Evolutionary conservation across 345 rosid species (phyloP).

Genomic region (Mercurialis annua): DNA sequence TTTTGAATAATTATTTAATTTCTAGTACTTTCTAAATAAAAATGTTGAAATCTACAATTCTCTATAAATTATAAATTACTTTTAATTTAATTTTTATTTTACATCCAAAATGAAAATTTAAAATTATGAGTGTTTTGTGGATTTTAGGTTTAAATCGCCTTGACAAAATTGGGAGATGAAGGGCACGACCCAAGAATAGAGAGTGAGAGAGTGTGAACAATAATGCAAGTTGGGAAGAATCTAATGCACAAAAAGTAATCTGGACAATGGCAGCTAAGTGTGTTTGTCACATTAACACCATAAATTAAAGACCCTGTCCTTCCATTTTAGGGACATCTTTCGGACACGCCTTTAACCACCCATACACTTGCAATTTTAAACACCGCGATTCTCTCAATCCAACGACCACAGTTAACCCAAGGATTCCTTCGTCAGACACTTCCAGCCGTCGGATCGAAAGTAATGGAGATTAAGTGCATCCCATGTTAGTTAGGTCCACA

Average conservation of each 20-base stretch:
- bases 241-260: conserved; percentile 13
- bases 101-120: too few relatives aligned
- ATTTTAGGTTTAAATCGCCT: too few relatives aligned
- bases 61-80: too few relatives aligned
- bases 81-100: too few relatives aligned
- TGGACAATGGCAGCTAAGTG: conserved; percentile 25
- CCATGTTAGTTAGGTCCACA: conserved; percentile 41
- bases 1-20: too few relatives aligned
- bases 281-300: conserved; percentile 38
- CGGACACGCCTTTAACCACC: conserved; percentile 42
- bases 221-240: conserved; percentile 5
- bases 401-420: conserved; percentile 20
- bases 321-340: conserved; percentile 35
- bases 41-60: too few relatives aligned
- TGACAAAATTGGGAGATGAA: neutral
- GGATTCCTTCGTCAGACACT: conserved; percentile 1
- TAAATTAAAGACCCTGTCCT: conserved; percentile 30
- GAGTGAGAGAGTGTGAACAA: neutral
- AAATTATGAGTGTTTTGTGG: too few relatives aligned
- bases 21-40: too few relatives aligned
- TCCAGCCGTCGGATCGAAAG: conserved; percentile 23
- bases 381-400: conserved; percentile 22
- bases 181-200: neutral
- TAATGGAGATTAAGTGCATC: conserved; percentile 10
- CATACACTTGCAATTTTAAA: too few relatives aligned